Percentiles rank a stretch among this genome's conserved stretches.
Evolutionary conservation across 2,329 filamentous ascomycete genomes (phyloP).

Genomic region (Pestalotiopsis fici): DNA sequence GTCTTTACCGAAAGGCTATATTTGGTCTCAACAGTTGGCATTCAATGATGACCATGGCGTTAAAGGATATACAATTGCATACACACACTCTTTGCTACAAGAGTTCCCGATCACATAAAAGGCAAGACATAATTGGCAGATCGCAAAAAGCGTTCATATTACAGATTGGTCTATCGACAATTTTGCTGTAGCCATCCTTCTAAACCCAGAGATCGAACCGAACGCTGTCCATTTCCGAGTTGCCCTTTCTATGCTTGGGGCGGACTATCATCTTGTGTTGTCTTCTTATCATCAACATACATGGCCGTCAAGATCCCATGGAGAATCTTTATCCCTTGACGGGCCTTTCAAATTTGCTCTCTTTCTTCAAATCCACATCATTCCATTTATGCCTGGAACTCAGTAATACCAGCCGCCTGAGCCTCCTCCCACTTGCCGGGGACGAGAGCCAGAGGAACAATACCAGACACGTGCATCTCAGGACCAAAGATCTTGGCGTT

Average conservation of each 20-base stretch:
- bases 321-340: not conserved
- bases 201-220: constrained; percentile 9
- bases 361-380: not conserved
- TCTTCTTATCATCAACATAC: constrained; percentile 13
- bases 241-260: not conserved
- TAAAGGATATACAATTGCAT: no score
- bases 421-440: constrained; percentile 65
- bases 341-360: not conserved
- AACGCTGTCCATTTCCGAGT: constrained; percentile 1
- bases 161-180: constrained; percentile 11
- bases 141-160: constrained; percentile 12
- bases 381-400: constrained; percentile 56
- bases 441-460: constrained; percentile 86
- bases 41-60: not conserved
- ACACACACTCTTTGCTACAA: no score
- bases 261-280: constrained; percentile 7
- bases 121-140: not conserved
- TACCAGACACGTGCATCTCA: constrained; percentile 97
- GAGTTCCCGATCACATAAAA: not conserved
- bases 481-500: constrained; percentile 65
- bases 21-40: no score
- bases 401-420: constrained; percentile 45
- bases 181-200: constrained; percentile 6
- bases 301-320: not conserved
- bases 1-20: no score